A percentile compares a stretch with the other conserved stretches of the same genome.
Conservation (phyloP, 2,329 filamentous ascomycete species). For the Claviceps maximensis region DNA sequence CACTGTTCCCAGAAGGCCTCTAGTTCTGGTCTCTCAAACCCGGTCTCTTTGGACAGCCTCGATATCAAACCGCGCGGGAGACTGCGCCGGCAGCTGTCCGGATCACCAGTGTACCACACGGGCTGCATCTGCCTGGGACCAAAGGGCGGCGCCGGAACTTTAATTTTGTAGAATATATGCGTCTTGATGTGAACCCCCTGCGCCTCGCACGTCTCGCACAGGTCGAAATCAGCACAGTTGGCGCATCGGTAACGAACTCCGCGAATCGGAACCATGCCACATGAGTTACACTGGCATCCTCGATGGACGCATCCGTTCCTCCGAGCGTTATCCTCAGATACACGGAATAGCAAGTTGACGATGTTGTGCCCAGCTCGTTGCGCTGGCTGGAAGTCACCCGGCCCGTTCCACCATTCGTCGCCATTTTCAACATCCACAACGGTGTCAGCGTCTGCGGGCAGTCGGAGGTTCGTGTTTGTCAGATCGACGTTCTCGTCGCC, state of each 20-base stretch:
- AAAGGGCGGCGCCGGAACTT: conserved; percentile 75
- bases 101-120: conserved; percentile 81
- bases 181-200: conserved; percentile 69
- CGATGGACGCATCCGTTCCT: conserved; percentile 84
- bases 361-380: conserved; percentile 61
- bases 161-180: conserved; percentile 94
- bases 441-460: conserved; percentile 24
- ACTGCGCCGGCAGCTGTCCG: conserved; percentile 52
- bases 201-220: conserved; percentile 87
- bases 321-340: conserved; percentile 83
- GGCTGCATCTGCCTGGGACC: conserved; percentile 68
- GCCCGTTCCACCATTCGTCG: conserved; percentile 41
- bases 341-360: conserved; percentile 74
- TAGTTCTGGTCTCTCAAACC: conserved; percentile 73
- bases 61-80: conserved; percentile 56
- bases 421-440: conserved; percentile 25
- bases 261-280: conserved; percentile 75
- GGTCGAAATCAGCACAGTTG: conserved; percentile 91
- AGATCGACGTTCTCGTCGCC: conserved; percentile 32
- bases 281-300: conserved; percentile 84
- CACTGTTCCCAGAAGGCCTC: conserved; percentile 97
- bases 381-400: conserved; percentile 23
- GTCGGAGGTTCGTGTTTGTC: conserved; percentile 12
- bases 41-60: conserved; percentile 56
- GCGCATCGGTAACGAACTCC: conserved; percentile 88